Conservation (phyloP, 2,329 filamentous ascomycete species). For the Fusarium sp. region DNA sequence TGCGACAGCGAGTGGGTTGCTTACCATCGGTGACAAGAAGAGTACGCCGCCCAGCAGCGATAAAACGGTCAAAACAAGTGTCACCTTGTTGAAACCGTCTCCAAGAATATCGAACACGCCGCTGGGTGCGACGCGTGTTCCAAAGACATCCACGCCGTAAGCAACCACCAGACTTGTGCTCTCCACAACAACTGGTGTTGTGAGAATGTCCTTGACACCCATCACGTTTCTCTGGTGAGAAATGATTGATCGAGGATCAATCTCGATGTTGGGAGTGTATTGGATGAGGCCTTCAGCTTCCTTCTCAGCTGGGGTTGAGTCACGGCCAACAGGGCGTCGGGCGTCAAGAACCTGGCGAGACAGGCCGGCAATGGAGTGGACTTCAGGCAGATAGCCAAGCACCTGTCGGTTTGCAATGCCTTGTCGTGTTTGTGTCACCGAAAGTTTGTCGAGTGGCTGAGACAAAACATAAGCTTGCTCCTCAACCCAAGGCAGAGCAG, state of each 20-base stretch:
- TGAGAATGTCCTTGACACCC: constrained; percentile 79
- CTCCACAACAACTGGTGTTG: constrained; percentile 84
- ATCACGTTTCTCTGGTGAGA: constrained; percentile 86
- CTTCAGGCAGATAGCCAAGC: constrained; percentile 79
- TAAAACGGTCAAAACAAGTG: constrained; percentile 84
- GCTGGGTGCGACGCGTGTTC: constrained; percentile 87
- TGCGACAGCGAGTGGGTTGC: constrained; percentile 51
- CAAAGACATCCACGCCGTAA: constrained; percentile 90
- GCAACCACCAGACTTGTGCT: constrained; percentile 92
- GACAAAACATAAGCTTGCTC: constrained; percentile 86
- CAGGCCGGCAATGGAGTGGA: constrained; percentile 81
- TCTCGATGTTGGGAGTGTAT: constrained; percentile 82
- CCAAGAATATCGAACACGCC: constrained; percentile 92
- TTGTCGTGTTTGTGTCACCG: constrained; percentile 90
- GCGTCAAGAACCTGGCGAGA: constrained; percentile 85
- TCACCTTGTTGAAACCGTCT: constrained; percentile 92
- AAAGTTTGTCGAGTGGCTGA: constrained; percentile 81
- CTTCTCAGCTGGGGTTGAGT: constrained; percentile 81
- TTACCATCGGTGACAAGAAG: constrained; percentile 86
- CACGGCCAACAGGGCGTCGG: constrained; percentile 85
- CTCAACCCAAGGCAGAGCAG: constrained; percentile 77
- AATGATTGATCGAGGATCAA: constrained; percentile 84
- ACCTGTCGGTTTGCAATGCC: constrained; percentile 89
- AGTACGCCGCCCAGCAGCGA: constrained; percentile 82
- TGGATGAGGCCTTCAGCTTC: constrained; percentile 82